phyloP scores from a whole-genome alignment of 768 basidiomycete species.

The Russula emetica region DNA sequence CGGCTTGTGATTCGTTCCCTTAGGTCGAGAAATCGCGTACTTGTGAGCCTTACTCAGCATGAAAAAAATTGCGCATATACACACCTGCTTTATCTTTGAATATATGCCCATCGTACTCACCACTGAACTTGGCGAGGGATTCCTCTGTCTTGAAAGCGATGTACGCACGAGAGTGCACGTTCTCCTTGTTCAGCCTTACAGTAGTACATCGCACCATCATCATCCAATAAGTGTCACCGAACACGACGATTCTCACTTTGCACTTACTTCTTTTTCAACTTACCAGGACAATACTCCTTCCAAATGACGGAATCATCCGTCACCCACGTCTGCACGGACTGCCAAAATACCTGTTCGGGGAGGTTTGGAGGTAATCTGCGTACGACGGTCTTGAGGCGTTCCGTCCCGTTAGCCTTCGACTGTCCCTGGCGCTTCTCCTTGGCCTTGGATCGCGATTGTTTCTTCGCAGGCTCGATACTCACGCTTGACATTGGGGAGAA shows the following conservation, averaged over 20 bases:
- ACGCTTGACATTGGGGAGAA: slow-evolving; percentile 18
- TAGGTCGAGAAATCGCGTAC: not conserved
- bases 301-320: slow-evolving; percentile 64
- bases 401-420: slow-evolving; percentile 36
- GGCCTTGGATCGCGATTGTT: slow-evolving; percentile 34
- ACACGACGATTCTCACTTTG: not conserved
- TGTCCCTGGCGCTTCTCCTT: slow-evolving; percentile 32
- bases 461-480: slow-evolving; percentile 28
- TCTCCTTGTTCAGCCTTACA: slow-evolving; percentile 74
- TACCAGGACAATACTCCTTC: slow-evolving; percentile 65
- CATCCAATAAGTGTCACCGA: not conserved
- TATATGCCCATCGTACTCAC: slow-evolving; percentile 85
- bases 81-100: slow-evolving; percentile 89
- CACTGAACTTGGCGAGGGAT: slow-evolving; percentile 65
- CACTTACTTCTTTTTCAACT: slow-evolving; percentile 62
- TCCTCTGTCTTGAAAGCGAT: slow-evolving; percentile 82
- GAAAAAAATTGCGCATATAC: slow-evolving; percentile 27
- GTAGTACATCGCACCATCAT: not conserved
- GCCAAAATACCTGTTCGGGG: slow-evolving; percentile 92
- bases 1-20: slow-evolving; percentile 85
- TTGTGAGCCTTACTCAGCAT: not conserved
- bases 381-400: slow-evolving; percentile 82
- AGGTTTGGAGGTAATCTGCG: slow-evolving; percentile 87
- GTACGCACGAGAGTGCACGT: slow-evolving; percentile 83
- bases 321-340: slow-evolving; percentile 82